phyloP scores from a whole-genome alignment of 2,329 filamentous ascomycete species.

The Teratosphaeria epicoccoides region DNA sequence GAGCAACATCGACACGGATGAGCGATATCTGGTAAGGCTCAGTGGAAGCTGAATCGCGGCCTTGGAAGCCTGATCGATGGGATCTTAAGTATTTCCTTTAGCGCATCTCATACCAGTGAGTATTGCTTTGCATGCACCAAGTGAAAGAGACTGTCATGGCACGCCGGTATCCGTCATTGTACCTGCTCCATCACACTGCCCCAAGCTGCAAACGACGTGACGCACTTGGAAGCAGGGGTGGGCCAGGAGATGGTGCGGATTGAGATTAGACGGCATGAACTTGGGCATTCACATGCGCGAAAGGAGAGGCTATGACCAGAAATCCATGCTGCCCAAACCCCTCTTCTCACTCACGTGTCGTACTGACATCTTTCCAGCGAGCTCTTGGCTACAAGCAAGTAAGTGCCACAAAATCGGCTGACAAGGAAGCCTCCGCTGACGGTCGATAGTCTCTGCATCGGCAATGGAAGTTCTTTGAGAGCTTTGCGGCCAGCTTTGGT shows the following conservation, averaged over 20 bases:
- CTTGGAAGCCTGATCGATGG: not conserved
- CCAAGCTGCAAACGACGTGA: not conserved
- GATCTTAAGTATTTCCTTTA: conserved; percentile 11
- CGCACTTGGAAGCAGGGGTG: conserved; percentile 7
- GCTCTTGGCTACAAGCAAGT: conserved; percentile 48
- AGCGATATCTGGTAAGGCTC: conserved; percentile 28
- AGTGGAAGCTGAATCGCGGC: conserved; percentile 11
- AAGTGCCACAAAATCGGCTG: conserved; percentile 13
- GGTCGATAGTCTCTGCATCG: conserved; percentile 42
- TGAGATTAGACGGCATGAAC: conserved; percentile 31
- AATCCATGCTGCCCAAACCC: conserved; percentile 18
- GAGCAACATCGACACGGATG: conserved; percentile 26
- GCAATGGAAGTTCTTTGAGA: conserved; percentile 48
- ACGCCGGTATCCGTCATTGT: conserved; percentile 25
- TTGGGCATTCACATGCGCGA: conserved; percentile 32
- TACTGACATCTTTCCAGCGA: conserved; percentile 26
- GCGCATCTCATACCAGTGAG: conserved; percentile 22
- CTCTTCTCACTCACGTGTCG: conserved; percentile 1
- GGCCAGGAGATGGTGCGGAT: conserved; percentile 15
- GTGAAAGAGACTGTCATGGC: conserved; percentile 24
- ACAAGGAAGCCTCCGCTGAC: conserved; percentile 5
- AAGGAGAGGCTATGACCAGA: conserved; percentile 31
- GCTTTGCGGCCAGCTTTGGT: conserved; percentile 51
- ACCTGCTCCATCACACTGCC: conserved; percentile 11
- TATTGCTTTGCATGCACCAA: conserved; percentile 20